A percentile compares a stretch with the other conserved stretches of the same genome.
Conservation (phyloP, 106 monocot species). For the Narthecium ossifragum region DNA sequence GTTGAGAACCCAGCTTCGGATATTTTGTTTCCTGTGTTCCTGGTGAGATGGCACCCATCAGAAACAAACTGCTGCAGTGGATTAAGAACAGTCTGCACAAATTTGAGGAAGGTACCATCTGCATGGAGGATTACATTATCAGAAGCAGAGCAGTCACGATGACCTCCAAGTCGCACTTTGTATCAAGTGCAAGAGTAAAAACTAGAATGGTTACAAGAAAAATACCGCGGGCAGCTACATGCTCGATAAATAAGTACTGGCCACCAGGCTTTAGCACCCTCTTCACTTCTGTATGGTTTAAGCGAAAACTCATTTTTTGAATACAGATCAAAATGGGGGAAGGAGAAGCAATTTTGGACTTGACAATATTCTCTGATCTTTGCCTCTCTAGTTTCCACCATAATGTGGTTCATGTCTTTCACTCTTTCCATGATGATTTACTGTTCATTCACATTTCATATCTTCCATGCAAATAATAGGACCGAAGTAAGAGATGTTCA, state of each 20-base stretch:
- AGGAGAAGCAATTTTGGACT: no score
- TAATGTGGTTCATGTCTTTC: no score
- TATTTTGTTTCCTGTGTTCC: slow-evolving; percentile 70
- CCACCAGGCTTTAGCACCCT: slow-evolving; percentile 86
- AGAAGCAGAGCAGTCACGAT: not conserved
- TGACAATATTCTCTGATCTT: no score
- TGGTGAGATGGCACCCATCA: slow-evolving; percentile 83
- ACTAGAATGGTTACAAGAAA: not conserved
- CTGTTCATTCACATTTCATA: no score
- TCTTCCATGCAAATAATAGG: no score
- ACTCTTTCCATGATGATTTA: no score
- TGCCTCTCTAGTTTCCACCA: no score
- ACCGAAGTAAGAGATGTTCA: no score
- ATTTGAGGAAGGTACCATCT: slow-evolving; percentile 70
- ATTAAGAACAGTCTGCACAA: slow-evolving; percentile 53
- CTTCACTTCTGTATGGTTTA: slow-evolving; percentile 58
- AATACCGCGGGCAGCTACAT: slow-evolving; percentile 77
- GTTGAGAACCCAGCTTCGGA: slow-evolving; percentile 60
- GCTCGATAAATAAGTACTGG: slow-evolving; percentile 78
- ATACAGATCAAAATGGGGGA: no score
- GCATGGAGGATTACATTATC: not conserved
- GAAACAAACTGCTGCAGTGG: slow-evolving; percentile 82
- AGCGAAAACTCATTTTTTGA: no score
- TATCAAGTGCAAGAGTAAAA: not conserved
- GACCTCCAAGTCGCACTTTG: not conserved